A percentile compares a stretch with the other conserved stretches of the same genome.
Evolutionary conservation across 148 eudicot genomes (phyloP).

Genomic region (Arctostaphylos glauca): DNA sequence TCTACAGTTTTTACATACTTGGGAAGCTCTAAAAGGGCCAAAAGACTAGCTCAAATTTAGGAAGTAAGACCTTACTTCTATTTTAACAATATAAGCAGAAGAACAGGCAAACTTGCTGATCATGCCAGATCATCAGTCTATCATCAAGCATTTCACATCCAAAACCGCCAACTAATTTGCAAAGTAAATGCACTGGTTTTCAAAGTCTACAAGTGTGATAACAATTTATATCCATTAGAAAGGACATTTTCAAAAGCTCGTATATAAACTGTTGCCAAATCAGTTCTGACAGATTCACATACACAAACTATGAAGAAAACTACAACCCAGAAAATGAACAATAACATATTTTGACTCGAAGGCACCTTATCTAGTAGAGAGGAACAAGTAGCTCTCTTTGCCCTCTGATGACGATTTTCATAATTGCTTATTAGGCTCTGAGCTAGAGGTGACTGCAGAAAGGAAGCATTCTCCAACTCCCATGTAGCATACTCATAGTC

Average conservation of each 20-base stretch:
- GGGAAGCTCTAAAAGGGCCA: neutral
- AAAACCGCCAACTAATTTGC: neutral
- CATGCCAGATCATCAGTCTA: neutral
- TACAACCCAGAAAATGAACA: slow-evolving; percentile 7
- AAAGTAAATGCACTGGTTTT: neutral
- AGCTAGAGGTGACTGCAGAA: slow-evolving; percentile 31
- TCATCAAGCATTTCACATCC: neutral
- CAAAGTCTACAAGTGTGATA: neutral
- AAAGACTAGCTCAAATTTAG: neutral
- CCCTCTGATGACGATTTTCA: slow-evolving; percentile 30
- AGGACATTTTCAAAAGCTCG: neutral
- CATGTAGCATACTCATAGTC: slow-evolving; percentile 65
- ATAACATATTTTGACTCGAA: neutral
- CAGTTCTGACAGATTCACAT: neutral
- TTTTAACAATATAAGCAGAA: neutral
- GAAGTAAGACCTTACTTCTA: neutral
- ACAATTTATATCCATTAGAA: neutral
- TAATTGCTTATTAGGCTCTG: slow-evolving; percentile 28
- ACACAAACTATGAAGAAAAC: neutral
- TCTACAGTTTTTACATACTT: neutral
- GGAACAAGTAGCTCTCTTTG: slow-evolving; percentile 17
- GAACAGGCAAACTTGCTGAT: neutral
- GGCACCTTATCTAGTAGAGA: slow-evolving; percentile 31
- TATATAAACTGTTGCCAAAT: neutral
- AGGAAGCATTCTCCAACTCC: slow-evolving; percentile 51